A percentile compares a stretch with the other conserved stretches of the same genome.
Conservation (phyloP, 2,329 filamentous ascomycete genomes). For the Neonectria hederae region DNA sequence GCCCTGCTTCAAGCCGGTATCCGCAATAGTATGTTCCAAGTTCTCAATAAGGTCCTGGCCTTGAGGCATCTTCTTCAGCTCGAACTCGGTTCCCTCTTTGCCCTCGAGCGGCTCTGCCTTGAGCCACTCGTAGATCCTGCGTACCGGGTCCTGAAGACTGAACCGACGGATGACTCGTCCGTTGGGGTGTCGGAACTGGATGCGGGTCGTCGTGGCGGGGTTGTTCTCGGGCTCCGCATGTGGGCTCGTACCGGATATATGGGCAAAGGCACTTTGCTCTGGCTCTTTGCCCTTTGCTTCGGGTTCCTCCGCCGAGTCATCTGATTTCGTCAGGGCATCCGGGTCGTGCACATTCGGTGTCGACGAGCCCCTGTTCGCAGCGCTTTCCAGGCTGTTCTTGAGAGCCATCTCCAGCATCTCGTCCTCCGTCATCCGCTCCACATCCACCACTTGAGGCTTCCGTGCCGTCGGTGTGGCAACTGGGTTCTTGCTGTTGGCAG, state of each 20-base stretch:
- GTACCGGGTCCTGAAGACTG: constrained; percentile 76
- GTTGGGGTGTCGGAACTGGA: constrained; percentile 89
- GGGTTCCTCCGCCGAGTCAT: constrained; percentile 52
- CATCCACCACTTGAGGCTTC: constrained; percentile 73
- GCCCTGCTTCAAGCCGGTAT: constrained; percentile 88
- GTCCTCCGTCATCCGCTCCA: constrained; percentile 93
- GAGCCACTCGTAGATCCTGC: constrained; percentile 93
- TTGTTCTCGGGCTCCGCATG: constrained; percentile 82
- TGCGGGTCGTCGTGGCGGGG: constrained; percentile 79
- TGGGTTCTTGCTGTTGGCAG: constrained; percentile 89
- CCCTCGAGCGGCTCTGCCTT: constrained; percentile 87
- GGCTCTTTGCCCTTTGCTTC: constrained; percentile 67
- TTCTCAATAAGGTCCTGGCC: constrained; percentile 84
- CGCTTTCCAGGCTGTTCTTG: constrained; percentile 81
- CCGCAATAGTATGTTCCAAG: constrained; percentile 78
- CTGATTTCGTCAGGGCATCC: constrained; percentile 82
- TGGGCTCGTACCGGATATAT: constrained; percentile 75
- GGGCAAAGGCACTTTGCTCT: constrained; percentile 65
- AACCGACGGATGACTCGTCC: constrained; percentile 92
- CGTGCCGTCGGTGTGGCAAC: constrained; percentile 75
- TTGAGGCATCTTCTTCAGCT: constrained; percentile 81
- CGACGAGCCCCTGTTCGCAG: constrained; percentile 47
- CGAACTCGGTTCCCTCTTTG: constrained; percentile 81
- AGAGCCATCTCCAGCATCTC: constrained; percentile 96
- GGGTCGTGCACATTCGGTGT: constrained; percentile 76